Evolutionary conservation across 2,329 filamentous ascomycete species (phyloP), one percentile per base, ranked within the genome.

Genomic region (Coniochaeta sp.): DNA sequence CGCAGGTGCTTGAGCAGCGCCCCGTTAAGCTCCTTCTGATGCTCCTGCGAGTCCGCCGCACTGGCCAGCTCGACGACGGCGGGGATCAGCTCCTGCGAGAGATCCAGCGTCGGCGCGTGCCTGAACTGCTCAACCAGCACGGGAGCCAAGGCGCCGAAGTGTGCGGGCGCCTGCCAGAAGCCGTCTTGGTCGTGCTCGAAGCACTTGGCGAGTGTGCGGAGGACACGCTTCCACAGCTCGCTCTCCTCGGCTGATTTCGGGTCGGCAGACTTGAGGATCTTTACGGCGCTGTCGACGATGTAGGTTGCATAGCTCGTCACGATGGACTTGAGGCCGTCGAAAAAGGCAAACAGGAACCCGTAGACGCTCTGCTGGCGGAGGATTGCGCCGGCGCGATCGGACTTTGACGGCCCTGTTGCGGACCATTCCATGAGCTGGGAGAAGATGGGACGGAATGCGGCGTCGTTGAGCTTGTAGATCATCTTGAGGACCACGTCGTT

Each of bases 391-490:
- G 75, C 66, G 16, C 71, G 71, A 67, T 91, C 87, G 62, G 81
- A 83, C 75, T 87, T 86, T 19, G 87, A 75, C 52, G 89, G 73
- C 0, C 80, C 81, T 2, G 79, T 76, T 19, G 79, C 80, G 0
- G 89, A 83, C 89, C 93, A 97, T 60, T 96, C 91, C 54, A 96
- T 81, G n/a, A 97, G 78, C 64, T 89, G 85, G 17, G 87, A 82
- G 77, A 98, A 99, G 63, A 99, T 86, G 0, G 95, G 96, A 14
- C 93, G 84, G 85, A 99, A 99, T 0, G 89, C 86, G 0, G 89
- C 88, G 71, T 99, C 95, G 75, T 97, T 98, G 63, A 99, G 84
- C 79, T 98, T 98, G 79, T 96, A 91, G 59, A 96, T 89, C 87
- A 97, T 95, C 73, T 91, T 90, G 61, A 99, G 83, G 0, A 88